Conservation (phyloP, 495 filamentous ascomycete genomes). For the Aspergillus saccharolyticus region DNA sequence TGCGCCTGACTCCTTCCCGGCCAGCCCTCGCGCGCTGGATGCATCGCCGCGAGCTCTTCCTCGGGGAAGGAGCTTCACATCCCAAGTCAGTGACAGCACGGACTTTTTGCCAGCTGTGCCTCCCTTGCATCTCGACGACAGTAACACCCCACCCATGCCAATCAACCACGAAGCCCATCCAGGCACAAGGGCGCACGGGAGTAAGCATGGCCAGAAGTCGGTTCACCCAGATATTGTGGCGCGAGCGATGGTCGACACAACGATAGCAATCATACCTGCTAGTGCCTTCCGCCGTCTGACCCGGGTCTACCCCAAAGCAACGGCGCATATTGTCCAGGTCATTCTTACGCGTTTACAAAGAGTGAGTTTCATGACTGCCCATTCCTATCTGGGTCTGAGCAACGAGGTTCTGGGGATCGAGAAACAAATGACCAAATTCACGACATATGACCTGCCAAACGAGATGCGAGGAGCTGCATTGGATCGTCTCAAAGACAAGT, state of each 20-base stretch:
- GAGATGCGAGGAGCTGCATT: constrained; percentile 80
- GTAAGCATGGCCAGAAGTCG: constrained; percentile 56
- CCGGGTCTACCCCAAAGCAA: constrained; percentile 91
- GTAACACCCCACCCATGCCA: constrained; percentile 17
- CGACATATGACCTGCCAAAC: constrained; percentile 85
- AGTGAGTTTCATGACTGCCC: constrained; percentile 89
- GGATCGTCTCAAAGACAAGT: constrained; percentile 88
- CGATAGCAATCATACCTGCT: constrained; percentile 95
- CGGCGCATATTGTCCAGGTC: constrained; percentile 95
- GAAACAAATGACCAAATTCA: constrained; percentile 85
- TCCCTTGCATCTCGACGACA: constrained; percentile 65
- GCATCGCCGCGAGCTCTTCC: constrained; percentile 27
- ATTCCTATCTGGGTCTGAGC: constrained; percentile 87
- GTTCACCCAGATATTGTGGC: constrained; percentile 96
- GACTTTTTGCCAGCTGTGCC: constrained; percentile 55
- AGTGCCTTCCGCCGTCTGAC: constrained; percentile 92
- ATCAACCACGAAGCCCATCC: constrained; percentile 11
- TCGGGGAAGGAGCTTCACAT: constrained; percentile 16
- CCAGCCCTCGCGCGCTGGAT: constrained; percentile 37
- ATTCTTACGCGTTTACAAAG: constrained; percentile 90
- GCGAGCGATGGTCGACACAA: constrained; percentile 93
- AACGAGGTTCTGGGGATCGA: constrained; percentile 89
- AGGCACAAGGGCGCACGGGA: constrained; percentile 23
- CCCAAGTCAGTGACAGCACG: constrained; percentile 16
- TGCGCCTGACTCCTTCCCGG: constrained; percentile 42